Conservation (phyloP, 2,329 filamentous ascomycete species). For the Simplicillium sp. region DNA sequence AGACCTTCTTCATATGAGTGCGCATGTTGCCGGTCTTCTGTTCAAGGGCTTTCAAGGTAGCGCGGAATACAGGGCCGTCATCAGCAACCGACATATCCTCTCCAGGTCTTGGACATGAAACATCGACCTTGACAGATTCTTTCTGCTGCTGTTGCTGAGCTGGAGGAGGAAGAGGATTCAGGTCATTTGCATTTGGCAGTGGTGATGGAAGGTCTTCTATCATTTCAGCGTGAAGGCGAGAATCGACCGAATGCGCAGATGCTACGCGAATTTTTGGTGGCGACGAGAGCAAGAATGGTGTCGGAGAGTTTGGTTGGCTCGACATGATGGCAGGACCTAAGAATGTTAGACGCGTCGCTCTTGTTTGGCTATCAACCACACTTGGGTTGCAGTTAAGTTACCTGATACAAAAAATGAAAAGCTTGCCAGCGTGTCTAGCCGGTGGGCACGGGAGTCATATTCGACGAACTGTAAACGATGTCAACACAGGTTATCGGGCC, state of each 20-base stretch:
- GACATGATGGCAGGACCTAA: constrained; percentile 33
- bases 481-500: too few species aligned
- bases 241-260: constrained; percentile 81
- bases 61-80: constrained; percentile 90
- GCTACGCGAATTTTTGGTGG: constrained; percentile 72
- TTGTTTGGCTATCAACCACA: neutral
- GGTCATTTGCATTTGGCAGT: constrained; percentile 27
- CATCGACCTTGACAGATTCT: constrained; percentile 69
- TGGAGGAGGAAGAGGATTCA: constrained; percentile 13
- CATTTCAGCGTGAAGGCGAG: constrained; percentile 64
- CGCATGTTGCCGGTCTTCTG: constrained; percentile 96
- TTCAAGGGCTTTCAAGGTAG: constrained; percentile 91
- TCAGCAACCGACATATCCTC: constrained; percentile 81
- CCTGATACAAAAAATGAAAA: constrained; percentile 95
- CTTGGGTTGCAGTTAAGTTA: constrained; percentile 26
- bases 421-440: constrained; percentile 76
- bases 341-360: constrained; percentile 6
- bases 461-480: constrained; percentile 65
- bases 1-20: constrained; percentile 86
- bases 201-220: constrained; percentile 51
- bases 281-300: constrained; percentile 62
- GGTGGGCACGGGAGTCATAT: constrained; percentile 88
- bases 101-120: constrained; percentile 74
- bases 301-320: constrained; percentile 56
- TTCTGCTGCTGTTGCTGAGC: constrained; percentile 15